phyloP scores from a whole-genome alignment of 2,329 filamentous ascomycete genomes.

The Sarocladium brachiariae region DNA sequence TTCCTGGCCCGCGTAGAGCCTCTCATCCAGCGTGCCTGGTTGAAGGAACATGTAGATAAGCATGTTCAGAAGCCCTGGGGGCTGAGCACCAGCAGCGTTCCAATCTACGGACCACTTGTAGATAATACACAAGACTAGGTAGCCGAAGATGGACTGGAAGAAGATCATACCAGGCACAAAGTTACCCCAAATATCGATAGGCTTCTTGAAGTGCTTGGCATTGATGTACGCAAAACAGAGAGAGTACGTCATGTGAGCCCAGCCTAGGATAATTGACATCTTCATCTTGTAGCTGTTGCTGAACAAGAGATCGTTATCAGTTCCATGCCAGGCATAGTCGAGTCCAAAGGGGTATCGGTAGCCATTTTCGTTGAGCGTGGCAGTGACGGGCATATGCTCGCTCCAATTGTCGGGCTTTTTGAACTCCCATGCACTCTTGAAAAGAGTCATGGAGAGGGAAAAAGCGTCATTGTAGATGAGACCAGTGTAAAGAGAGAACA shows the following conservation, averaged over 20 bases:
- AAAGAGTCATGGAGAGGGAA: conserved; percentile 85
- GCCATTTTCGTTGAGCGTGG: conserved; percentile 55
- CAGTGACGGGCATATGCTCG: conserved; percentile 56
- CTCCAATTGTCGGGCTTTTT: conserved; percentile 59
- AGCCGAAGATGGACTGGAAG: conserved; percentile 98
- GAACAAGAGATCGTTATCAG: conserved; percentile 92
- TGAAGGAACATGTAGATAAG: conserved; percentile 99
- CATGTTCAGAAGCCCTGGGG: conserved; percentile 94
- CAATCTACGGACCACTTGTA: conserved; percentile 98
- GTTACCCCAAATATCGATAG: conserved; percentile 95
- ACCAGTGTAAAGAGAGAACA: conserved; percentile 95
- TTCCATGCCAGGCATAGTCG: conserved; percentile 94
- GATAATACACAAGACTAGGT: conserved; percentile 86
- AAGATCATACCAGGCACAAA: conserved; percentile 99
- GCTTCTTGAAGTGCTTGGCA: conserved; percentile 87
- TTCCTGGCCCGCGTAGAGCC: conserved; percentile 72
- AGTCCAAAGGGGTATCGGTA: conserved; percentile 94
- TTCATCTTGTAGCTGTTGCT: conserved; percentile 99
- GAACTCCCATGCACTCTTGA: conserved; percentile 86
- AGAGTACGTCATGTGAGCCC: conserved; percentile 98
- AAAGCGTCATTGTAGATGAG: conserved; percentile 97
- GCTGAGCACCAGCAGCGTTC: conserved; percentile 53
- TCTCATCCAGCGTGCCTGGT: conserved; percentile 64
- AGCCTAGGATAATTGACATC: conserved; percentile 94
- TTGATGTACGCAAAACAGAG: conserved; percentile 90